phyloP scores from a whole-genome alignment of 2,329 filamentous ascomycete genomes.

The Aspergillus hiratsukae region DNA sequence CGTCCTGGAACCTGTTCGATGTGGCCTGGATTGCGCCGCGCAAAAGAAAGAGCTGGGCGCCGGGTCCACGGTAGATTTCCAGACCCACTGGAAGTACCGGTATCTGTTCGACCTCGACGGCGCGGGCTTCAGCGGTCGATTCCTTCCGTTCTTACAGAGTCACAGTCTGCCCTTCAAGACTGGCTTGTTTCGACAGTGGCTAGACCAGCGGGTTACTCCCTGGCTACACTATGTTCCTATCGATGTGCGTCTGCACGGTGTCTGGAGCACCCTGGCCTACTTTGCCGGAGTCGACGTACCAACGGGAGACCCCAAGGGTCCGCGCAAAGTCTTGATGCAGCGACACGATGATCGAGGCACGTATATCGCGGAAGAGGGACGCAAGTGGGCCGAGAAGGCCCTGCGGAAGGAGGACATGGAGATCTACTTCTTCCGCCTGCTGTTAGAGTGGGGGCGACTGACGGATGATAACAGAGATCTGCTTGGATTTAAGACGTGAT shows the following conservation, averaged over 20 bases:
- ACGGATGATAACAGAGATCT: slow-evolving; percentile 57
- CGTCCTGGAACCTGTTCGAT: slow-evolving; percentile 56
- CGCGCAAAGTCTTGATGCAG: slow-evolving; percentile 46
- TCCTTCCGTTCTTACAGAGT: slow-evolving; percentile 63
- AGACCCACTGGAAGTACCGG: slow-evolving; percentile 59
- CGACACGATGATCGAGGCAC: slow-evolving; percentile 51
- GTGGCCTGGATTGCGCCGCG: slow-evolving; percentile 49
- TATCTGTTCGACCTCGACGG: slow-evolving; percentile 71
- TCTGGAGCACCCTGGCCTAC: slow-evolving; percentile 71
- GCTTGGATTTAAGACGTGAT: slow-evolving; percentile 36
- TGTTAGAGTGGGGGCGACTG: slow-evolving; percentile 72
- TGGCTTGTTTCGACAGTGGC: slow-evolving; percentile 74
- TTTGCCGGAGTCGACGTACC: slow-evolving; percentile 54
- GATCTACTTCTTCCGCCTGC: slow-evolving; percentile 70
- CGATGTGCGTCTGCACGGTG: slow-evolving; percentile 66
- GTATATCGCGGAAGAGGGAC: slow-evolving; percentile 63
- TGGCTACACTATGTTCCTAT: slow-evolving; percentile 81
- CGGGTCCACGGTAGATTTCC: slow-evolving; percentile 46
- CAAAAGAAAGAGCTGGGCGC: slow-evolving; percentile 52
- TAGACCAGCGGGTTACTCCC: slow-evolving; percentile 65
- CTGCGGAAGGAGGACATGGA: slow-evolving; percentile 71
- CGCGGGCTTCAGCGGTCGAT: slow-evolving; percentile 60
- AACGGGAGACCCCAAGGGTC: slow-evolving; percentile 27
- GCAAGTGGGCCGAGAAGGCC: slow-evolving; percentile 60
- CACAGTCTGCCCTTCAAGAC: slow-evolving; percentile 64